Percentiles rank a stretch among this genome's conserved stretches.
phyloP scores from a whole-genome alignment of 306 rosid species.

The Trifolium subterraneum region DNA sequence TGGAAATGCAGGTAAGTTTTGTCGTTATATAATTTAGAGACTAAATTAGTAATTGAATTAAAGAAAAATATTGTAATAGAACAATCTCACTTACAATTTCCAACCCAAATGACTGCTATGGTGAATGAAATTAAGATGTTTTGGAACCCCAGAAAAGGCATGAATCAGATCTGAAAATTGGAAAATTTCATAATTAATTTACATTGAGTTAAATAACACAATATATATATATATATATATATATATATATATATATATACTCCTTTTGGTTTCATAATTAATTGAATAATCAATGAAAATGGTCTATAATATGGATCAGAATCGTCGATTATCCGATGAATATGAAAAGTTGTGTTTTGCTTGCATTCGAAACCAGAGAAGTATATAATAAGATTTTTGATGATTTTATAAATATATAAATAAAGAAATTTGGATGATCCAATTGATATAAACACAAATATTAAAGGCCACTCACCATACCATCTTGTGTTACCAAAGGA shows the following conservation, averaged over 20 bases:
- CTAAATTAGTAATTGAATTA: not conserved
- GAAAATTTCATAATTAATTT: conserved; percentile 19
- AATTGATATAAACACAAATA: not conserved
- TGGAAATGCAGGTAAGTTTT: too few species aligned
- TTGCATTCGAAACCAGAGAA: too few species aligned
- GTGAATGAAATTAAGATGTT: conserved; percentile 79
- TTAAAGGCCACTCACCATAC: conserved; percentile 84
- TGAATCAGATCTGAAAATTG: conserved; percentile 71
- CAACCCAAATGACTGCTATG: conserved; percentile 87
- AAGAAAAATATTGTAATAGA: not conserved
- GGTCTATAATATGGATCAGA: too few species aligned
- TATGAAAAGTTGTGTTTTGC: too few species aligned
- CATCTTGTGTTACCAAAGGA: conserved; percentile 92
- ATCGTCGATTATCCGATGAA: too few species aligned
- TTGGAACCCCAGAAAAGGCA: conserved; percentile 76
- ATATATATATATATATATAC: too few species aligned
- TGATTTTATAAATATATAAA: not conserved
- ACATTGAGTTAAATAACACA: not conserved
- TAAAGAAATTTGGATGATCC: not conserved
- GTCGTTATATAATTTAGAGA: too few species aligned
- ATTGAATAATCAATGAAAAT: too few species aligned
- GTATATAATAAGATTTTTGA: not conserved
- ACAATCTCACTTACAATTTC: conserved; percentile 63
- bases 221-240: not conserved
- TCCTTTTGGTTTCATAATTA: too few species aligned